Evolutionary conservation across 371 early-diverging fungal species (phyloP).

Genomic region (Mortierella sp.): DNA sequence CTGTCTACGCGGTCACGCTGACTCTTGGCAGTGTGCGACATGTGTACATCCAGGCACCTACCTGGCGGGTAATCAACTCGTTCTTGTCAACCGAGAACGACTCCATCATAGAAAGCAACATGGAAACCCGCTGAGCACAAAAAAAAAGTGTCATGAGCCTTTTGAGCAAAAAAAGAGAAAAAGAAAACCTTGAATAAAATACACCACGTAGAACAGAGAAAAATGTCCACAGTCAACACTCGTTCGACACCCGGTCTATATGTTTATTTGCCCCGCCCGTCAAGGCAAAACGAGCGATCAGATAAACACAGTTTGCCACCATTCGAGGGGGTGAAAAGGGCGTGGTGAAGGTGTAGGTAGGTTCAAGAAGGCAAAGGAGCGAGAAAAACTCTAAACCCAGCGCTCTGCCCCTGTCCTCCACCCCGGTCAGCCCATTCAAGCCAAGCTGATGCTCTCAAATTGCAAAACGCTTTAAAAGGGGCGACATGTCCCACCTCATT

Average conservation of each 20-base stretch:
- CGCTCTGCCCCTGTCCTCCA: no score
- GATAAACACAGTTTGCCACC: slow-evolving; percentile 5
- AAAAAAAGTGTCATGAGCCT: neutral
- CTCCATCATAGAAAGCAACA: neutral
- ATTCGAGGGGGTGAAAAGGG: neutral
- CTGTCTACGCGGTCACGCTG: neutral
- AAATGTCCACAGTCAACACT: neutral
- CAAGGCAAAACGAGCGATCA: neutral
- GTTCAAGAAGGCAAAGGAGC: no score
- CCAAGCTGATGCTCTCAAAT: neutral
- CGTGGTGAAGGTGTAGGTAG: no score
- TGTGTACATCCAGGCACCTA: neutral
- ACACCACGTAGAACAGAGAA: neutral
- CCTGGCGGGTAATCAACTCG: neutral
- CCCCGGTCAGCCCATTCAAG: neutral
- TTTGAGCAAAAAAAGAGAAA: neutral
- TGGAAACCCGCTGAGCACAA: neutral
- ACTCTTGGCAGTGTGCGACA: neutral
- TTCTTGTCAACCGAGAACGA: neutral
- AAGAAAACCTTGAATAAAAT: neutral
- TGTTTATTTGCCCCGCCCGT: neutral
- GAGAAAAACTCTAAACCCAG: neutral
- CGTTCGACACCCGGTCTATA: neutral
- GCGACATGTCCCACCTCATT: neutral
- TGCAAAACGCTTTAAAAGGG: neutral